A percentile compares a stretch with the other conserved stretches of the same genome.
These are phyloP conservation scores for Cicer cuneatum DNA, from an alignment of 306 rosid genomes.

Conservation along the genomic window DNA sequence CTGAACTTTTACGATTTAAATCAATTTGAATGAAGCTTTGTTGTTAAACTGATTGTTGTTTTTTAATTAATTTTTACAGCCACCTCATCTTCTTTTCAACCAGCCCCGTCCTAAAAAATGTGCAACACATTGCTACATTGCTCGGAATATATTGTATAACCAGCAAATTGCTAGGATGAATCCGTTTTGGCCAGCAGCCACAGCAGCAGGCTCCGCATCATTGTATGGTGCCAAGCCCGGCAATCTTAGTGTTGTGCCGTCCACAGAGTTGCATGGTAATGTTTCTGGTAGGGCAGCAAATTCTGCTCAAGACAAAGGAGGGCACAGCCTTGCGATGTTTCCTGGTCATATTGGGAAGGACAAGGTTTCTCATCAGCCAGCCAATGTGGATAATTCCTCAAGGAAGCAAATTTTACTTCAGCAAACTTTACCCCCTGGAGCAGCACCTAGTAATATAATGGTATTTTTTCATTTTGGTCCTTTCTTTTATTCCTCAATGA, in stretches of 20 bases:
- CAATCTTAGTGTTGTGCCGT: conserved; percentile 61
- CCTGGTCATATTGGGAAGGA: conserved; percentile 77
- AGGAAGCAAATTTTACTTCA: conserved; percentile 85
- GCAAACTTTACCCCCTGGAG: conserved; percentile 84
- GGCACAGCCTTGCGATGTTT: conserved; percentile 63
- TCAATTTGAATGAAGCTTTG: not conserved
- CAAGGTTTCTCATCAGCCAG: conserved; percentile 69
- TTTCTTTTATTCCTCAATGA: not conserved
- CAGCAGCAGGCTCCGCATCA: conserved; percentile 84
- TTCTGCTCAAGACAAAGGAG: conserved; percentile 80
- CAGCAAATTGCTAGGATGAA: conserved; percentile 88
- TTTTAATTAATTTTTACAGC: conserved; percentile 50
- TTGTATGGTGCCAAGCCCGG: conserved; percentile 76
- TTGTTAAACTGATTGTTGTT: not conserved
- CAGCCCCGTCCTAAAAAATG: conserved; percentile 94
- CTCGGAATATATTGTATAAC: conserved; percentile 70
- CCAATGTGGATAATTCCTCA: conserved; percentile 63
- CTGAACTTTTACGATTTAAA: not conserved
- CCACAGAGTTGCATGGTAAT: conserved; percentile 72
- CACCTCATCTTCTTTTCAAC: conserved; percentile 68
- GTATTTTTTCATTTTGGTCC: conserved; percentile 46
- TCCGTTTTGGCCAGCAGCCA: conserved; percentile 78
- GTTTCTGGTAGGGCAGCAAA: conserved; percentile 54
- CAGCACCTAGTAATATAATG: conserved; percentile 82
- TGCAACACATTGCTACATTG: conserved; percentile 93